Percentiles rank a stretch among this genome's conserved stretches.
Evolutionary conservation across 352 stramenopile genomes (phyloP).

Genomic region (Globisporangium iwayamae): DNA sequence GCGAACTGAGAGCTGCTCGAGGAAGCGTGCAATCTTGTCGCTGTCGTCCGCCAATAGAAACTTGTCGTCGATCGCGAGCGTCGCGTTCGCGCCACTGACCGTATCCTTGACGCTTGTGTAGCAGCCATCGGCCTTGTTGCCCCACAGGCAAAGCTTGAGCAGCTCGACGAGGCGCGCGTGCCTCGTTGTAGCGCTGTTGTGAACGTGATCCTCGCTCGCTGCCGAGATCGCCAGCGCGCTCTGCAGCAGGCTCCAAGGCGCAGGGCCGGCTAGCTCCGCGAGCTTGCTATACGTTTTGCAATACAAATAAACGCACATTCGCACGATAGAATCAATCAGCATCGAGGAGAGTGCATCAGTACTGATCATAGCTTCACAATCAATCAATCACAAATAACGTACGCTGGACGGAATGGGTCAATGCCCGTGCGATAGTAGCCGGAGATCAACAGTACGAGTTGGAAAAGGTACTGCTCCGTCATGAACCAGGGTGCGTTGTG

Average conservation of each 20-base stretch:
- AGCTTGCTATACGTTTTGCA: conserved; percentile 35
- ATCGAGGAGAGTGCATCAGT: not conserved
- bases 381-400: conserved; percentile 7
- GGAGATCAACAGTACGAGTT: conserved; percentile 55
- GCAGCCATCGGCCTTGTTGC: conserved; percentile 74
- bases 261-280: conserved; percentile 41
- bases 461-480: conserved; percentile 74
- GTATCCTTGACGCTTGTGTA: conserved; percentile 76
- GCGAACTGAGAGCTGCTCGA: conserved; percentile 21
- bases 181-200: conserved; percentile 19
- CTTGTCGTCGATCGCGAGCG: conserved; percentile 54
- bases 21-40: conserved; percentile 39
- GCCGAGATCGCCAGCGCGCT: conserved; percentile 36
- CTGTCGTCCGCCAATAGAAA: conserved; percentile 57
- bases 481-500: conserved; percentile 75
- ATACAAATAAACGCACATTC: not conserved
- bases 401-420: conserved; percentile 63
- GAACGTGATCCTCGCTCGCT: conserved; percentile 9
- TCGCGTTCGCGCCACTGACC: conserved; percentile 46
- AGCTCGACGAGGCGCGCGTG: conserved; percentile 44
- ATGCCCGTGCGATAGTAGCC: conserved; percentile 59
- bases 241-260: conserved; percentile 58
- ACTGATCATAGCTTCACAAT: not conserved
- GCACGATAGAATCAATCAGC: not conserved
- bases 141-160: conserved; percentile 74